Evolutionary conservation across 106 monocot genomes (phyloP).

Genomic region (Phalaenopsis aphrodite): DNA sequence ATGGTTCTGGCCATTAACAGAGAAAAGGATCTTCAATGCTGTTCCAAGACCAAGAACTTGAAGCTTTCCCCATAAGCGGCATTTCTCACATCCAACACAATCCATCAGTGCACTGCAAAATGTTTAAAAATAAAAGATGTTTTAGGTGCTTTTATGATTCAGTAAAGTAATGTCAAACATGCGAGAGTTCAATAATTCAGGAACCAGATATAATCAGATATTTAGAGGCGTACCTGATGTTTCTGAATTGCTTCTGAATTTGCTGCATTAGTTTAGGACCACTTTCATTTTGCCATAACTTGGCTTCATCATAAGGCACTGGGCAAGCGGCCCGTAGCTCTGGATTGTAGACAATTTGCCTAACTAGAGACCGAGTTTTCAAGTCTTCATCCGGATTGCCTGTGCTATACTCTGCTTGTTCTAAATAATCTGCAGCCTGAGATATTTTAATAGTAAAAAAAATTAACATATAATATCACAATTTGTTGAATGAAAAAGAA

Average conservation of each 20-base stretch:
- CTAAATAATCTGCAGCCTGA: conserved; percentile 88
- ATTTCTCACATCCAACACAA: conserved; percentile 98
- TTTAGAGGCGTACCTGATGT: conserved; percentile 54
- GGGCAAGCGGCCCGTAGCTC: conserved; percentile 76
- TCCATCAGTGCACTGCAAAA: conserved; percentile 85
- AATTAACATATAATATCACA: not conserved
- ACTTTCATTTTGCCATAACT: conserved; percentile 87
- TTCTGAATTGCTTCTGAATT: conserved; percentile 89
- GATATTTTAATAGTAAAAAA: not conserved
- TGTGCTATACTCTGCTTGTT: conserved; percentile 89
- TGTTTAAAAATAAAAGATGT: not conserved
- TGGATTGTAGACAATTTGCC: conserved; percentile 71
- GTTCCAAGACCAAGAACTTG: conserved; percentile 98
- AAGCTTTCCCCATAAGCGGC: conserved; percentile 94
- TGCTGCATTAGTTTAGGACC: conserved; percentile 73
- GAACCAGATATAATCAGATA: not conserved
- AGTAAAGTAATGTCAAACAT: not conserved
- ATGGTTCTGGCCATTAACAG: conserved; percentile 46
- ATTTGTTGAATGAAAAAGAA: not conserved
- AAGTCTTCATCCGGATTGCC: conserved; percentile 69
- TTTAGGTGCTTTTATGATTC: not conserved
- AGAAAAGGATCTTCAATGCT: conserved; percentile 93
- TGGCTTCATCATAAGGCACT: conserved; percentile 88
- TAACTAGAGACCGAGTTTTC: conserved; percentile 73
- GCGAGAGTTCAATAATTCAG: not conserved